Conservation (phyloP, 495 filamentous ascomycete genomes). For the Tuber borchii region DNA sequence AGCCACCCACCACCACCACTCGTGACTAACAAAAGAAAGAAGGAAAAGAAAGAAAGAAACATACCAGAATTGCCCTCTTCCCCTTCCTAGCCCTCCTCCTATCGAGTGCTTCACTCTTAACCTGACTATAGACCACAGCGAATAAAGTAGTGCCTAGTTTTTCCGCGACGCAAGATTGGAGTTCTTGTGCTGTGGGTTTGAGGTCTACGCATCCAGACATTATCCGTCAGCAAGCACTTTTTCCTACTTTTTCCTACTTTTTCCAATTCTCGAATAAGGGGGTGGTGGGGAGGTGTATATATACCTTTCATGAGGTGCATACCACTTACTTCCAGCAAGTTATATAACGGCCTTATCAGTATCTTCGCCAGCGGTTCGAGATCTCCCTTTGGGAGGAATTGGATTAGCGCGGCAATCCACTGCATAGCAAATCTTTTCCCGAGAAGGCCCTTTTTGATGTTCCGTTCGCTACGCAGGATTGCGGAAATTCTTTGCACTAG, state of each 20-base stretch:
- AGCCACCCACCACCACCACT: not conserved
- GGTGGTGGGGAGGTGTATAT: slow-evolving; percentile 8
- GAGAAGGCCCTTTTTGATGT: slow-evolving; percentile 49
- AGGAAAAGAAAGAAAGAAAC: not conserved
- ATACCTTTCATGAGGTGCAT: slow-evolving; percentile 38
- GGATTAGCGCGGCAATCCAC: slow-evolving; percentile 58
- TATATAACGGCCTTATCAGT: slow-evolving; percentile 72
- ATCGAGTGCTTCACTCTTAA: slow-evolving; percentile 56
- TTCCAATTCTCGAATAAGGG: not conserved
- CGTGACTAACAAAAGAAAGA: not conserved
- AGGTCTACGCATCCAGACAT: slow-evolving; percentile 61
- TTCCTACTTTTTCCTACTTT: slow-evolving; percentile 48
- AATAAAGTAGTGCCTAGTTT: slow-evolving; percentile 77
- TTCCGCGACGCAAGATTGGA: slow-evolving; percentile 69
- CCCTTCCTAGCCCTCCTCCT: slow-evolving; percentile 63
- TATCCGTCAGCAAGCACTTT: slow-evolving; percentile 54
- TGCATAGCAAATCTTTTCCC: slow-evolving; percentile 67
- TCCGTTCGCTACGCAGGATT: slow-evolving; percentile 69
- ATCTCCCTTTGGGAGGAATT: slow-evolving; percentile 52
- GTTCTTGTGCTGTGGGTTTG: slow-evolving; percentile 60
- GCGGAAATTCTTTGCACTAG: slow-evolving; percentile 67
- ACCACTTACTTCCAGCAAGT: slow-evolving; percentile 68
- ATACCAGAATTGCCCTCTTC: slow-evolving; percentile 72
- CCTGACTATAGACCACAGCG: slow-evolving; percentile 58
- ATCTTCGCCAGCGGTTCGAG: slow-evolving; percentile 56